Conservation (phyloP, 2,329 filamentous ascomycete genomes). For the Pestalotiopsis sp. region DNA sequence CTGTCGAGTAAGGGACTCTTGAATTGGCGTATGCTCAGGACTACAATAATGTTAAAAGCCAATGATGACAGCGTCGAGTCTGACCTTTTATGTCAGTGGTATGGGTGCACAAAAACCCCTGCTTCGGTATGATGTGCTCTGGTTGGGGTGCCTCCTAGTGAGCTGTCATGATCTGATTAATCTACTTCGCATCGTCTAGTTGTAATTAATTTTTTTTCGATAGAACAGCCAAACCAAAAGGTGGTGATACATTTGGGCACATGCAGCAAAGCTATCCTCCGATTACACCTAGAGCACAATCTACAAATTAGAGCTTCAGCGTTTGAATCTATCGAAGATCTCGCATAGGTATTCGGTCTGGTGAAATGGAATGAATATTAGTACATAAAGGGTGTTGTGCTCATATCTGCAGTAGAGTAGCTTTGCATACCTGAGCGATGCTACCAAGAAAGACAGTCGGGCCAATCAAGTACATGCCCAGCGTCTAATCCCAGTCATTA, state of each 20-base stretch:
- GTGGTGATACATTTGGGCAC: neutral
- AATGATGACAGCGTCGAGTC: neutral
- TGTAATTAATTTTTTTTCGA: too few relatives aligned
- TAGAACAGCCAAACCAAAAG: neutral
- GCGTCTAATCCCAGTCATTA: neutral
- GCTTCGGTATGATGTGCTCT: neutral
- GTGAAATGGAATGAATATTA: neutral
- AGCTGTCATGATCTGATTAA: neutral
- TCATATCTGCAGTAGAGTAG: neutral
- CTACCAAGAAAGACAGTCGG: neutral
- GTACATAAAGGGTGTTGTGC: neutral
- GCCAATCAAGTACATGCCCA: neutral
- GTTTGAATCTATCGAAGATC: too few relatives aligned
- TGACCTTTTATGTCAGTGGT: neutral
- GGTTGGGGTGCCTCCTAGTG: neutral
- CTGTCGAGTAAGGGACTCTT: neutral
- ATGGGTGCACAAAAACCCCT: neutral
- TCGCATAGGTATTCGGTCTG: too few relatives aligned
- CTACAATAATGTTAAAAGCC: neutral
- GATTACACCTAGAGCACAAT: too few relatives aligned
- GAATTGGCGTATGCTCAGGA: neutral
- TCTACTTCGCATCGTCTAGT: neutral
- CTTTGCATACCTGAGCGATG: neutral
- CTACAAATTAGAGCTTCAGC: too few relatives aligned
- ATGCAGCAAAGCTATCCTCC: neutral